These are phyloP conservation scores for Suillus placidus DNA, from an alignment of 768 basidiomycete genomes.

Conservation along the genomic window DNA sequence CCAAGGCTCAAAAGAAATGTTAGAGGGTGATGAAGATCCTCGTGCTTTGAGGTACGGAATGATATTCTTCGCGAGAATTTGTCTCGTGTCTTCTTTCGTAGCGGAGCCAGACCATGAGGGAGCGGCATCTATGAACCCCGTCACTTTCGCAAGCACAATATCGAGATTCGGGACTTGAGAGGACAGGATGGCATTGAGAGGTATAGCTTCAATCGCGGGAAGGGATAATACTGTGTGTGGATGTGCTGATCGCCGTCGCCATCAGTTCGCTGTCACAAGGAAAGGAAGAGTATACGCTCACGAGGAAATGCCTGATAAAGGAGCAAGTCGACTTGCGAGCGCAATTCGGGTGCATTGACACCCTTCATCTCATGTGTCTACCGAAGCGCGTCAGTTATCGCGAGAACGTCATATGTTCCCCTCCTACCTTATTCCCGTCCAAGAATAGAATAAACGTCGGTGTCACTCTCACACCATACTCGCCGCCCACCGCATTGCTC, in stretches of 20 bases:
- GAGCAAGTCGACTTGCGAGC: conserved; percentile 73
- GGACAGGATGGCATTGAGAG: conserved; percentile 77
- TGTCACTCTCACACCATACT: conserved; percentile 73
- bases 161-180: conserved; percentile 71
- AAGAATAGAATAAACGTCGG: conserved; percentile 92
- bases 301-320: conserved; percentile 80
- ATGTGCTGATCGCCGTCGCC: conserved; percentile 57
- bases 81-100: conserved; percentile 45
- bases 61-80: conserved; percentile 49
- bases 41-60: conserved; percentile 68
- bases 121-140: conserved; percentile 58
- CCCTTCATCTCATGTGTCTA: conserved; percentile 76
- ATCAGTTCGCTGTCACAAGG: not conserved
- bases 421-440: conserved; percentile 67
- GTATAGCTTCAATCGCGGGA: conserved; percentile 61
- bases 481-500: conserved; percentile 58
- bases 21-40: conserved; percentile 41
- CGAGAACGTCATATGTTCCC: not conserved
- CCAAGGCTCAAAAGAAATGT: conserved; percentile 51
- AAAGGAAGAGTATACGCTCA: conserved; percentile 40
- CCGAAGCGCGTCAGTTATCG: not conserved
- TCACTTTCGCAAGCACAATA: conserved; percentile 61
- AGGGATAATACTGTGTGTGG: conserved; percentile 65
- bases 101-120: conserved; percentile 37
- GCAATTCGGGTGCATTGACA: conserved; percentile 66